Evolutionary conservation across 2,329 filamentous ascomycete species (phyloP).

Genomic region (Colletotrichum gloeosporioides): DNA sequence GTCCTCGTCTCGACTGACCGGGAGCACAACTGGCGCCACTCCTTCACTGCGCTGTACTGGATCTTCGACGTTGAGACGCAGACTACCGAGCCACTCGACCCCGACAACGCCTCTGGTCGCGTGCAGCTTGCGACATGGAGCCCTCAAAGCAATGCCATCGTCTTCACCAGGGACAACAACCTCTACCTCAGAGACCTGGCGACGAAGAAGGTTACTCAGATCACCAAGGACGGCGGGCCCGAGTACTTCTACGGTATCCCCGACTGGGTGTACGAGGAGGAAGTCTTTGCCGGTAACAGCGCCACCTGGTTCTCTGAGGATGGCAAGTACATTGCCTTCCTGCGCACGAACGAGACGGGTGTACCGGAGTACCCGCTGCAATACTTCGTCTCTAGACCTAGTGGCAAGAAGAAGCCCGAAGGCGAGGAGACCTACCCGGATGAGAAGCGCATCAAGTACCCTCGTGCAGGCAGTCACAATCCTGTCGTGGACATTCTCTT

Average conservation of each 20-base stretch:
- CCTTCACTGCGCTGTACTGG: conserved; percentile 86
- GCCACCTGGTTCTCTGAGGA: conserved; percentile 89
- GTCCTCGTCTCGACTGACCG: conserved; percentile 80
- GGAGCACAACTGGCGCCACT: conserved; percentile 87
- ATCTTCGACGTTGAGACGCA: conserved; percentile 89
- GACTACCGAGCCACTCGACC: conserved; percentile 77
- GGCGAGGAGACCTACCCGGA: conserved; percentile 92
- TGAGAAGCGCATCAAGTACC: conserved; percentile 92
- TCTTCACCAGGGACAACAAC: conserved; percentile 93
- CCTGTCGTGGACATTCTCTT: conserved; percentile 88
- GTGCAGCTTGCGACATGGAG: conserved; percentile 92
- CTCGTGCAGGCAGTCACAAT: conserved; percentile 93
- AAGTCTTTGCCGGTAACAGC: conserved; percentile 76
- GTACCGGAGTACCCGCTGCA: conserved; percentile 93
- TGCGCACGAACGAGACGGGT: conserved; percentile 85
- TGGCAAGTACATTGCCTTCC: conserved; percentile 80
- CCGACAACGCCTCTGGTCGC: conserved; percentile 64
- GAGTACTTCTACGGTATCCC: conserved; percentile 95
- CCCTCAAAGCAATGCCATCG: conserved; percentile 82
- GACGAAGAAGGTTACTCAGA: conserved; percentile 64
- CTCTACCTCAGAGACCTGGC: conserved; percentile 75
- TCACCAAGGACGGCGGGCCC: conserved; percentile 85
- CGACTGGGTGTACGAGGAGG: conserved; percentile 91
- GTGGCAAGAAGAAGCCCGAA: conserved; percentile 68
- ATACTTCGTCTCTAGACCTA: conserved; percentile 89